phyloP scores from a whole-genome alignment of 192 early-diverging fungal genomes.

The Coemansia sp. region DNA sequence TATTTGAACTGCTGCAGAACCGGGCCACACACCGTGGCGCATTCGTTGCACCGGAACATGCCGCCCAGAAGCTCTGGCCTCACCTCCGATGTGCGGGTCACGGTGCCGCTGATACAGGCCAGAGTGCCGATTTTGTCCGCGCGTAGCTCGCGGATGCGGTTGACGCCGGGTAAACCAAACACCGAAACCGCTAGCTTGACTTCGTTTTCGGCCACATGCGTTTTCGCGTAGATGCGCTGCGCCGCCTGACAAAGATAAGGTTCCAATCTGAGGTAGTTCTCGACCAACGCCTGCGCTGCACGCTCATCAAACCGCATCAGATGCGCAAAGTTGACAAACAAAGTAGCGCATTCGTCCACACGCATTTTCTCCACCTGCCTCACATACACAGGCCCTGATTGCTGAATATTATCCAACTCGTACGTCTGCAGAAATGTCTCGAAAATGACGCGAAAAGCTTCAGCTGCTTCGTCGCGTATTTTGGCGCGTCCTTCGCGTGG shows the following conservation, averaged over 20 bases:
- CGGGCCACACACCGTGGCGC: constrained; percentile 72
- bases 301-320: constrained; percentile 59
- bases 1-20: constrained; percentile 97
- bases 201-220: background rate
- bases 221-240: constrained; percentile 71
- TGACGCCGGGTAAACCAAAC: constrained; percentile 61
- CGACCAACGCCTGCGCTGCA: constrained; percentile 63
- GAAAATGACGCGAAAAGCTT: constrained; percentile 68
- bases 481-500: constrained; percentile 41
- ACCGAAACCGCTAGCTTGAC: constrained; percentile 47
- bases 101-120: constrained; percentile 83
- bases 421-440: constrained; percentile 71
- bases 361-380: constrained; percentile 66
- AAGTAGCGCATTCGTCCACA: constrained; percentile 61
- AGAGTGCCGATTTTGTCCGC: constrained; percentile 83
- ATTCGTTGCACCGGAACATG: constrained; percentile 88
- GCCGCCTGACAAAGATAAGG: constrained; percentile 86
- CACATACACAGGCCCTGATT: constrained; percentile 61
- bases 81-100: constrained; percentile 96
- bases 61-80: constrained; percentile 92
- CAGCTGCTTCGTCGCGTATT: constrained; percentile 68
- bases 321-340: constrained; percentile 78
- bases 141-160: constrained; percentile 81
- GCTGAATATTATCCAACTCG: background rate
- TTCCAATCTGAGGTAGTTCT: constrained; percentile 81